phyloP scores from a whole-genome alignment of 257 asterid species.

The Rhazya stricta region DNA sequence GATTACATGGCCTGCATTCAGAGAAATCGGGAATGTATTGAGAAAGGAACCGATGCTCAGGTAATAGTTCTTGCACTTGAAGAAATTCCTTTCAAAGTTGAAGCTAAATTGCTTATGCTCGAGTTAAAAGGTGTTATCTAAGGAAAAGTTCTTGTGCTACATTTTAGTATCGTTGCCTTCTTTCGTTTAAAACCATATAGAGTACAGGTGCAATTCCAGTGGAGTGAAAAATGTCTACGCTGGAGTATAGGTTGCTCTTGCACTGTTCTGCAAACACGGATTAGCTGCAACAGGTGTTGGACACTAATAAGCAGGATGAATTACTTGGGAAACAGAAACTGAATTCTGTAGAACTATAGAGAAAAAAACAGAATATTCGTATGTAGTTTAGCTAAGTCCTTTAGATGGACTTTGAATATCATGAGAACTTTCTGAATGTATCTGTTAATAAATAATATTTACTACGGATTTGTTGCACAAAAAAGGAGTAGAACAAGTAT shows the following conservation, averaged over 20 bases:
- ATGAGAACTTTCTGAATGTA: background rate
- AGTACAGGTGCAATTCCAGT: background rate
- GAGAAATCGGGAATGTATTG: conserved; percentile 53
- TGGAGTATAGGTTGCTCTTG: background rate
- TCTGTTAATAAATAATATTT: background rate
- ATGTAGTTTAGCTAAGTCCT: background rate
- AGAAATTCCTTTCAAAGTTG: background rate
- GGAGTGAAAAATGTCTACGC: background rate
- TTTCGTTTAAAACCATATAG: background rate
- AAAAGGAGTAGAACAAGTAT: background rate
- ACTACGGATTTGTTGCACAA: background rate
- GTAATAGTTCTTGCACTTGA: conserved; percentile 29
- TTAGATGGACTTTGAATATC: background rate
- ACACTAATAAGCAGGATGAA: background rate
- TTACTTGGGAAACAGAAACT: background rate
- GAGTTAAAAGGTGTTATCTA: background rate
- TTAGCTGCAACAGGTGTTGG: background rate
- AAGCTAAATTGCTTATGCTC: background rate
- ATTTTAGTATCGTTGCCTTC: background rate
- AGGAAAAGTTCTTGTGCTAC: background rate
- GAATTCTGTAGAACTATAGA: background rate
- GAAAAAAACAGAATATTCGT: background rate
- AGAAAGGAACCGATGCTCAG: conserved; percentile 90
- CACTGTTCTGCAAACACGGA: background rate
- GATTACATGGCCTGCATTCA: conserved; percentile 53